Evolutionary conservation across 106 monocot genomes (phyloP), one percentile per base, ranked within the genome.

Genomic region (Phalaenopsis equestris): DNA sequence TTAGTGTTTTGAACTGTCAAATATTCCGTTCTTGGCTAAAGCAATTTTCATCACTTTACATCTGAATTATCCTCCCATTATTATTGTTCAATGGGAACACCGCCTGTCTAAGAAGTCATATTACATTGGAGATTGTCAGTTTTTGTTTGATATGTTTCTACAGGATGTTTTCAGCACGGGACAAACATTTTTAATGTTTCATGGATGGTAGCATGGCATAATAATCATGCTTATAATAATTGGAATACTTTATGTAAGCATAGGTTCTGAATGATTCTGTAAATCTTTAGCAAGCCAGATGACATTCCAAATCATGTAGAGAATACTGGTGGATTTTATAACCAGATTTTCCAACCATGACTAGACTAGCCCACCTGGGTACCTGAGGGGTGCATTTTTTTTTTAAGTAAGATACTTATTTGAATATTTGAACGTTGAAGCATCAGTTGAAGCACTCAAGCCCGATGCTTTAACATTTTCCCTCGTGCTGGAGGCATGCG

Each of bases 401-500:
- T 30, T 0, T 30, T 30, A 87, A 10, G 0, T 48, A 10, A 11
- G 7, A 74, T 82, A 90, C 45, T 84, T 99, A 67, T 99, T 99
- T 90, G 98, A 94, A 84, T 70, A 55, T 47, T 41, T 58, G 74
- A 42, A 42, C 73, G 23, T 42, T 19, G 9, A 70, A 41, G 55
- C 10, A 57, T 19, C 3, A 48, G 30, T 36, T 82, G 80, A 78
- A 49, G 67, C 67, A 55, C 80, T 88, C 38, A 81, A 79, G 80
- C 86, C 88, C 52, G 92, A 99, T 91, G 79, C 72, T 55, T 91
- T 83, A 80, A 81, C 98, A 42, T 99, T 91, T 80, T 85, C 56
- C 47, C 76, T 84, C 56, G 95, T 99, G 93, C 92, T 99, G 55
- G 94, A 91, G 78, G 82, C 83, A 79, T 92, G 85, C 64, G 92